These are phyloP conservation scores for Beauveria scarabaeidicola DNA, from an alignment of 2,329 filamentous ascomycete species.

Conservation along the genomic window DNA sequence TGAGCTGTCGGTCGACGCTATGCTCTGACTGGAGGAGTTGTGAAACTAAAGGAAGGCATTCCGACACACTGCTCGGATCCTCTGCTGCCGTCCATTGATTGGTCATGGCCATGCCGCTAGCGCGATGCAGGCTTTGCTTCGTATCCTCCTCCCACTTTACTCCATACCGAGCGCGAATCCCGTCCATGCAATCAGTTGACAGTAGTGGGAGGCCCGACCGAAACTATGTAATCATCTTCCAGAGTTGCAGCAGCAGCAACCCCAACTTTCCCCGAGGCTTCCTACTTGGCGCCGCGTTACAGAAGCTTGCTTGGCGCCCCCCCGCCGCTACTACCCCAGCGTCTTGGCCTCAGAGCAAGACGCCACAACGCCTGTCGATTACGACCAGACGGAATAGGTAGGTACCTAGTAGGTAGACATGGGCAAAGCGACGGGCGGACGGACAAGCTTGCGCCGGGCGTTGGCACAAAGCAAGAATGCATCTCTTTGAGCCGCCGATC, in stretches of 20 bases:
- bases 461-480: not conserved
- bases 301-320: not conserved
- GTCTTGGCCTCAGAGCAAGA: not conserved
- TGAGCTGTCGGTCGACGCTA: too few relatives aligned
- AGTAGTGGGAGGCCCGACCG: too few relatives aligned
- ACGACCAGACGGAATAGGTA: not conserved
- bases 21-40: too few relatives aligned
- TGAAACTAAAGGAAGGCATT: too few relatives aligned
- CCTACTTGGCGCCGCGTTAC: not conserved
- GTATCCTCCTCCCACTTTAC: too few relatives aligned
- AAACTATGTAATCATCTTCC: not conserved
- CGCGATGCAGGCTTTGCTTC: too few relatives aligned
- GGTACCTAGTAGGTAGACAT: not conserved
- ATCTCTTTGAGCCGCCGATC: not conserved
- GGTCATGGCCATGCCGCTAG: not conserved
- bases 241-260: not conserved
- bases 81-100: not conserved
- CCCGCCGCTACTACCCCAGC: not conserved
- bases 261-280: not conserved
- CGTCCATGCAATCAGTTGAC: too few relatives aligned
- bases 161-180: too few relatives aligned
- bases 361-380: constrained; percentile 1
- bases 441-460: not conserved
- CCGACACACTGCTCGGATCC: too few relatives aligned
- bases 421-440: not conserved